These are phyloP conservation scores for Albatrellus sp. DNA, from an alignment of 1,284 basidiomycete genomes.

Conservation along the genomic window DNA sequence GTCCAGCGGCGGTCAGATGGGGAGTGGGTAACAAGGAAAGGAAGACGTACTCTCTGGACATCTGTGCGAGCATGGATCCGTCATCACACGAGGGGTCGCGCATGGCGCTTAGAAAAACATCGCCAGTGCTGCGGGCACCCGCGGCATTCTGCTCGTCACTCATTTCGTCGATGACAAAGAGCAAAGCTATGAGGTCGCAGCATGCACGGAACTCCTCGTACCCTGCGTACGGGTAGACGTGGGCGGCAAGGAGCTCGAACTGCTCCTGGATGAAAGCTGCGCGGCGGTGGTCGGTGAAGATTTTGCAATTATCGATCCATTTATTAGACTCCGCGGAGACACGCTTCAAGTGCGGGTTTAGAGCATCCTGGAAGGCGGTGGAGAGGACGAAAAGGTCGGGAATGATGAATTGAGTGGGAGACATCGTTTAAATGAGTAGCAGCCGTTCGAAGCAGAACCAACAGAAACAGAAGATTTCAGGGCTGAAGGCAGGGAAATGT, in stretches of 20 bases:
- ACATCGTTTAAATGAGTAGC: slow-evolving; percentile 16
- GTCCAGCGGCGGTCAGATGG: background rate
- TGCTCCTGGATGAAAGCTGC: slow-evolving; percentile 46
- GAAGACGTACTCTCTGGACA: slow-evolving; percentile 20
- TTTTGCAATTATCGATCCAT: slow-evolving; percentile 50
- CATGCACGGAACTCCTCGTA: slow-evolving; percentile 48
- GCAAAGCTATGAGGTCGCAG: slow-evolving; percentile 56
- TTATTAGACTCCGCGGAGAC: slow-evolving; percentile 41
- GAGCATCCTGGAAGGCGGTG: slow-evolving; percentile 26
- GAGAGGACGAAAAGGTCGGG: slow-evolving; percentile 43
- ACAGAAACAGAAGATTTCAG: background rate
- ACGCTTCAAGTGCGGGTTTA: slow-evolving; percentile 42
- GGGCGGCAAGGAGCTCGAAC: slow-evolving; percentile 42
- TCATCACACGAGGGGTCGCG: slow-evolving; percentile 22
- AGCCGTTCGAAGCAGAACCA: background rate
- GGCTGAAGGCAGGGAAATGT: background rate
- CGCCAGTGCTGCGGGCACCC: slow-evolving; percentile 41
- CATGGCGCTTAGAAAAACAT: slow-evolving; percentile 29
- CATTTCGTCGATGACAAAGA: slow-evolving; percentile 60
- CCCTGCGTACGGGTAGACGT: slow-evolving; percentile 46
- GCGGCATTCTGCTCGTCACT: slow-evolving; percentile 50
- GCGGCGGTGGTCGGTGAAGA: slow-evolving; percentile 47
- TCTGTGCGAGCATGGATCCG: slow-evolving; percentile 21
- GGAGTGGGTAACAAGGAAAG: background rate
- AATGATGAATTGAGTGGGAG: slow-evolving; percentile 31